Base-by-base conservation (phyloP, 75 land plant species). In the Larix kaempferi region DNA sequence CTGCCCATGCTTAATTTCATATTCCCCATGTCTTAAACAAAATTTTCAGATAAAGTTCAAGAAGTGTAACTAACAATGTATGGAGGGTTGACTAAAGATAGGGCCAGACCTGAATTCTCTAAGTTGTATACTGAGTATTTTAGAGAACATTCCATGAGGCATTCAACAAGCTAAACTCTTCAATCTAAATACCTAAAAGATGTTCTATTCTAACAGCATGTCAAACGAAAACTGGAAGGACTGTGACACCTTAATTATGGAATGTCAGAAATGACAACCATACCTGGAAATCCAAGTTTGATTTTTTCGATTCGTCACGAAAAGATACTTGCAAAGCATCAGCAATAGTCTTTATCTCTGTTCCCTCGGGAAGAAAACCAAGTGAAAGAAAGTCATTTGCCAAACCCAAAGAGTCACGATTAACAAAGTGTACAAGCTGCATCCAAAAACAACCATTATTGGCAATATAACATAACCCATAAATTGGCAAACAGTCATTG, bases 351-450 rank as follows among this genome's bases (percentile, higher is more conserved):
- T 82, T 80, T 41, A 91, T 52, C 71, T 97, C 89, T 62, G 85
- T 72, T 23, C 92, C 95, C 81, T 87, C 90, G 37, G 99, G 98
- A 83, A 92, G 82, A 80, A 97, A 97, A 72, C 98, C 99, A 85
- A 97, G 85, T 15, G 91, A 91, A 52, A 87, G 84, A 78, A 97
- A 97, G 60, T 97, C 99, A 74, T 88, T 92, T 74, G 99, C 99
- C 77, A 97, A 80, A 25, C 99, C 92, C 84, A 90, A 77, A 65
- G 98, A 87, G 78, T 97, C 99, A 74, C 98, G 91, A 61, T 97
- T 97, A 35, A 97, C 94, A 80, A 86, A 97, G 78, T 97, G 99
- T 58, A 97, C 95, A 79, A 94, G 91, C 98, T 97, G 98, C 79
- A 85, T 84, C n/a, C 54, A 49, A 49, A 49, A 49, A 49, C 54